Conservation (phyloP, 257 asterid genomes). For the Nicotiana noctiflora region DNA sequence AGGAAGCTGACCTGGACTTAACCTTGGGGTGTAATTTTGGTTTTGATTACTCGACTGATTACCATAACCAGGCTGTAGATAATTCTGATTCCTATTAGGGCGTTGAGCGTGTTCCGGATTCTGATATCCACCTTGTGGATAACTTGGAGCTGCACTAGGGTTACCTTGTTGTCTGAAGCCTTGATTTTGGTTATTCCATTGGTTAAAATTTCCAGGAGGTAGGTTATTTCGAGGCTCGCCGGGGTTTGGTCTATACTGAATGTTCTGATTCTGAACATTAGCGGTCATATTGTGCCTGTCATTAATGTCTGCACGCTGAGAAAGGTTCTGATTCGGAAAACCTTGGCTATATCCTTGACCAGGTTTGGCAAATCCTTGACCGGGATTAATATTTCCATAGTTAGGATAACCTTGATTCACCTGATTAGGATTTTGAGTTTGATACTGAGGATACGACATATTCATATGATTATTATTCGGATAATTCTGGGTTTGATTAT, state of each 20-base stretch:
- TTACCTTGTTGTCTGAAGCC: constrained; percentile 23
- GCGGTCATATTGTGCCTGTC: constrained; percentile 6
- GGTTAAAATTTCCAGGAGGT: constrained; percentile 29
- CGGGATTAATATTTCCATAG: constrained; percentile 24
- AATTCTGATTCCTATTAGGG: constrained; percentile 23
- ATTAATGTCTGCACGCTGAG: background rate
- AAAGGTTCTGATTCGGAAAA: background rate
- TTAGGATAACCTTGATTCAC: constrained; percentile 33
- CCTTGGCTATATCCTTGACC: background rate
- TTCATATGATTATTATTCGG: constrained; percentile 18
- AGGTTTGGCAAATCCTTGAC: constrained; percentile 11
- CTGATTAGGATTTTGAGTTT: constrained; percentile 15
- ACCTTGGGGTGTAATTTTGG: background rate
- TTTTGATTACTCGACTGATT: constrained; percentile 29
- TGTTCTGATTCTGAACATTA: constrained; percentile 31
- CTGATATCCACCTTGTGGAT: constrained; percentile 45
- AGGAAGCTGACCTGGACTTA: background rate
- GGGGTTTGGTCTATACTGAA: constrained; percentile 21
- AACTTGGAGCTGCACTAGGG: constrained; percentile 23
- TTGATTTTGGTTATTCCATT: constrained; percentile 34
- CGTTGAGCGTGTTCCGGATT: constrained; percentile 30
- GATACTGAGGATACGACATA: constrained; percentile 29
- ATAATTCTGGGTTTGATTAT: constrained; percentile 4
- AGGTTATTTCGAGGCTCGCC: constrained; percentile 22
- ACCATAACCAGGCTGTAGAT: constrained; percentile 26